Conservation (phyloP, 2,329 filamentous ascomycete genomes). For the Fusarium sp. region DNA sequence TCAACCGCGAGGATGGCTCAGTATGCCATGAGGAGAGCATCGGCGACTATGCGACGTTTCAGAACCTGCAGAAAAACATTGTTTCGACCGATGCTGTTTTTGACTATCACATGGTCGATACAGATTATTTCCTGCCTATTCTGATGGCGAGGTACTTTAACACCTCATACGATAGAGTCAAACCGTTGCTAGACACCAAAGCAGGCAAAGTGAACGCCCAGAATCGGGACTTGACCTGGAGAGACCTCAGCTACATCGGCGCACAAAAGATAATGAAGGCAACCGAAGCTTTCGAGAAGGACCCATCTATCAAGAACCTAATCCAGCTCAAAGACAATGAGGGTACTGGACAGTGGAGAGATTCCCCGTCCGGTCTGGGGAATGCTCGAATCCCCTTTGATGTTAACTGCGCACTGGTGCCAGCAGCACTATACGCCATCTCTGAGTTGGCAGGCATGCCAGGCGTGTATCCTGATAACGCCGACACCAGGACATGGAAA, state of each 20-base stretch:
- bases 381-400: slow-evolving; percentile 74
- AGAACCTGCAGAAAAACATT: slow-evolving; percentile 66
- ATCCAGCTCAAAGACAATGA: slow-evolving; percentile 67
- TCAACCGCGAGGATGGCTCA: slow-evolving; percentile 69
- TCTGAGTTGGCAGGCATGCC: slow-evolving; percentile 58
- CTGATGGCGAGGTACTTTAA: slow-evolving; percentile 70
- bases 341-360: slow-evolving; percentile 72
- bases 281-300: slow-evolving; percentile 65
- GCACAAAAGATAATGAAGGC: slow-evolving; percentile 69
- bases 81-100: slow-evolving; percentile 65
- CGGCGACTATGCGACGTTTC: slow-evolving; percentile 72
- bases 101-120: slow-evolving; percentile 72
- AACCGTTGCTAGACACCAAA: slow-evolving; percentile 53
- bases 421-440: slow-evolving; percentile 71
- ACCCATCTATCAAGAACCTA: slow-evolving; percentile 65
- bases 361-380: slow-evolving; percentile 69
- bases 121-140: slow-evolving; percentile 70
- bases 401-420: slow-evolving; percentile 72
- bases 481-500: slow-evolving; percentile 54
- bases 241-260: slow-evolving; percentile 62
- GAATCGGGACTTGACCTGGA: slow-evolving; percentile 66
- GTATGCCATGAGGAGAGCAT: slow-evolving; percentile 75
- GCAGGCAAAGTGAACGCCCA: slow-evolving; percentile 59
- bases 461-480: slow-evolving; percentile 61
- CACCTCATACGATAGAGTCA: slow-evolving; percentile 53